Evolutionary conservation across 2,329 filamentous ascomycete genomes (phyloP), one percentile per base, ranked within the genome.

Genomic region (Tolypocladium nubicola): DNA sequence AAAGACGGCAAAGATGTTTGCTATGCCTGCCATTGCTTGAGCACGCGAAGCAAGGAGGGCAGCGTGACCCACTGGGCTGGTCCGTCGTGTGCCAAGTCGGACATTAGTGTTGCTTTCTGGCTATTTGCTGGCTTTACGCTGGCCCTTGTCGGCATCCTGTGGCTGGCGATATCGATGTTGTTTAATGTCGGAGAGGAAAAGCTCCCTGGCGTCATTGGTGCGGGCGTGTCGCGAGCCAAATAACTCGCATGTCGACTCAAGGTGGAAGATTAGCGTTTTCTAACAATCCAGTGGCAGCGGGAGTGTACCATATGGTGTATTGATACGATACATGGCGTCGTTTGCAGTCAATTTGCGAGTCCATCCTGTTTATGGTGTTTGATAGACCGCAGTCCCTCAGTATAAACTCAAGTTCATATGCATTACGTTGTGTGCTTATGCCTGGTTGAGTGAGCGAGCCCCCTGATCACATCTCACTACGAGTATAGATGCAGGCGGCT

Each of bases 201-300:
- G 73, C 78, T 97, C 62, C 94, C 94, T 0, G 91, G 91, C 65
- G 93, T 99, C 10, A 92, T 99, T 71, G 90, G 91, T n/a, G 94
- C 94, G 53, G 94, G 94, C 61, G 93, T 99, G 41, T 89, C 87
- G 62, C 83, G 85, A 58, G 79, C 85, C 39, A 90, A 86, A 72
- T 83, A 67, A 67, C 9, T 33, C 16, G 19, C 16, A 33, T 47
- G 14, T 49, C 16, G 4, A 33, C 14, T 9, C 26, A 33, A 33
- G 14, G 19, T 30, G n/a, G 35, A 19, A 8, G 52, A 26, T 23
- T 40, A 19, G 45, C 45, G 26, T 33, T 49, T 21, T 26, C 52
- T 30, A 30, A 26, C 37, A 23, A 39, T 39, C 4, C 45, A n/a
- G 35, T 30, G 35, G 38, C 37, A 26, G 23, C 10, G 30, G 54